A percentile compares a stretch with the other conserved stretches of the same genome.
Conservation (phyloP, 176 grass and related monocot genomes). For the Triticum monococcum region DNA sequence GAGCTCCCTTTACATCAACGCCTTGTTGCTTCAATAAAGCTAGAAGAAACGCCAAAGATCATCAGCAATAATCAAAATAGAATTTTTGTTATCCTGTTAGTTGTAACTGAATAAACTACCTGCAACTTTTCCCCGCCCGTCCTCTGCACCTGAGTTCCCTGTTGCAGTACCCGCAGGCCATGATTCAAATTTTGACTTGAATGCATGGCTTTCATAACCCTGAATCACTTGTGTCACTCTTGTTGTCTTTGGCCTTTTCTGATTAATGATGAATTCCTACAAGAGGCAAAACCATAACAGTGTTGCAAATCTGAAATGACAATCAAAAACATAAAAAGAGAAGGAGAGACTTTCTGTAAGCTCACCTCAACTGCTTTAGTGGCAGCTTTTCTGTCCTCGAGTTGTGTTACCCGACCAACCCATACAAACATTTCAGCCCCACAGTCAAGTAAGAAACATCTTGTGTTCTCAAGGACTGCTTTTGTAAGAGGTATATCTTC, state of each 20-base stretch:
- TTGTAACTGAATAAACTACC: conserved; percentile 43
- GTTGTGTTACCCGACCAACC: conserved; percentile 88
- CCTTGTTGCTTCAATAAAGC: conserved; percentile 96
- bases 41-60: conserved; percentile 35
- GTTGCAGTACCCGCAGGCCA: conserved; percentile 68
- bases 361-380: conserved; percentile 91
- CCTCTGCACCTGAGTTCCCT: conserved; percentile 60
- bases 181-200: conserved; percentile 94
- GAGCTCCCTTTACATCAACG: conserved; percentile 74
- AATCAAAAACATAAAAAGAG: conserved; percentile 11
- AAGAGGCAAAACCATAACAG: conserved; percentile 28
- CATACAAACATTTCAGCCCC: conserved; percentile 92
- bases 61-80: conserved; percentile 6
- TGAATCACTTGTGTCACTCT: conserved; percentile 83
- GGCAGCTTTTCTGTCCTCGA: conserved; percentile 90
- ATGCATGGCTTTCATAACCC: conserved; percentile 85
- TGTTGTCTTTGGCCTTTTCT: conserved; percentile 87
- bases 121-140: conserved; percentile 95
- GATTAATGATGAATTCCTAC: conserved; percentile 73
- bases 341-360: not conserved
- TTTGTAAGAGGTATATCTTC: conserved; percentile 80
- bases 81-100: not conserved
- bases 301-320: conserved; percentile 19
- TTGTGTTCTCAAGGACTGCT: conserved; percentile 77
- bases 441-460: conserved; percentile 90